Conservation (phyloP, 306 rosid genomes). For the Vicia villosa region DNA sequence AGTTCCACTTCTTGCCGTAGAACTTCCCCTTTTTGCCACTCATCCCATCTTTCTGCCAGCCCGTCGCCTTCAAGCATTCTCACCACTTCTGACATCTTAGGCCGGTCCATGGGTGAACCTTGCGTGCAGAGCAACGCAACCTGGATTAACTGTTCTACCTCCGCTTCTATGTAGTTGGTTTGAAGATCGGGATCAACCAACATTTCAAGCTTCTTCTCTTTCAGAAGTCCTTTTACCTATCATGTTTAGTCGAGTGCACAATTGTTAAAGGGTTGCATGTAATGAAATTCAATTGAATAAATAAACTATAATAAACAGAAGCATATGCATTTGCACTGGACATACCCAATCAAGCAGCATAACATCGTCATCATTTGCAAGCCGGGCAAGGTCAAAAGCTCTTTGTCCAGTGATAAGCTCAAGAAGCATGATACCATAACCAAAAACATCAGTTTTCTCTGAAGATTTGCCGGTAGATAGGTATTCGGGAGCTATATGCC, state of each 20-base stretch:
- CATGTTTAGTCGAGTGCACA: slow-evolving; percentile 27
- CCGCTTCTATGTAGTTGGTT: slow-evolving; percentile 75
- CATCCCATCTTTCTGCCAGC: slow-evolving; percentile 98
- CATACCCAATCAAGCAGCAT: slow-evolving; percentile 99
- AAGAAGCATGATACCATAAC: slow-evolving; percentile 96
- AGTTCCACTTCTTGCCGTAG: slow-evolving; percentile 91
- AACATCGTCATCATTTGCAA: slow-evolving; percentile 97
- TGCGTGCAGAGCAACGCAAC: slow-evolving; percentile 97
- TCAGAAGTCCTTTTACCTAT: slow-evolving; percentile 91
- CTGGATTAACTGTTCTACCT: slow-evolving; percentile 96
- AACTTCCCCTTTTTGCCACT: slow-evolving; percentile 97
- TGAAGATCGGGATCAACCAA: slow-evolving; percentile 96
- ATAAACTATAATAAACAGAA: slow-evolving; percentile 13
- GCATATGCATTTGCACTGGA: slow-evolving; percentile 4
- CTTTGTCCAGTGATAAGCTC: slow-evolving; percentile 97
- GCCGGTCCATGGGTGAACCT: slow-evolving; percentile 95
- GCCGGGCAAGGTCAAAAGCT: slow-evolving; percentile 97
- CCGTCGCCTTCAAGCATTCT: slow-evolving; percentile 99
- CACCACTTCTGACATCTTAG: slow-evolving; percentile 97
- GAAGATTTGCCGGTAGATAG: slow-evolving; percentile 92
- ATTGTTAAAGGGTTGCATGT: slow-evolving; percentile 20
- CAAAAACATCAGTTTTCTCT: slow-evolving; percentile 96
- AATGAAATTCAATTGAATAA: slow-evolving; percentile 5
- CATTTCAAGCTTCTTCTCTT: slow-evolving; percentile 91
- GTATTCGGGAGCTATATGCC: slow-evolving; percentile 97